phyloP scores from a whole-genome alignment of 768 basidiomycete species.

The Trametes gibbosa region DNA sequence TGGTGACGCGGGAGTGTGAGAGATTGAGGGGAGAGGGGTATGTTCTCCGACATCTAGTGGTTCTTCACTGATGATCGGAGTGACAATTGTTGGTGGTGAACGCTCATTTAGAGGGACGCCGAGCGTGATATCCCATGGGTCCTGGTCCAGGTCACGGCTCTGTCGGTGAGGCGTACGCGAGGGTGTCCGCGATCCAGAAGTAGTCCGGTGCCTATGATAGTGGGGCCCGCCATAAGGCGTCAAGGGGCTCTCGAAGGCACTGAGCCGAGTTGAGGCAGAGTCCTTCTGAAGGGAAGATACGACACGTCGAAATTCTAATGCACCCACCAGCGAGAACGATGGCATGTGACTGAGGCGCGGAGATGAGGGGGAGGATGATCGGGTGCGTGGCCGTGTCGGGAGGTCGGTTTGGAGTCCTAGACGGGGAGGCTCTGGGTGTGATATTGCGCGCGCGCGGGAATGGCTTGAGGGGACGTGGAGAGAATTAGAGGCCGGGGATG shows the following conservation, averaged over 20 bases:
- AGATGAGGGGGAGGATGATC: constrained; percentile 49
- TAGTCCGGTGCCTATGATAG: constrained; percentile 18
- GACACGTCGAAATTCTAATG: constrained; percentile 93
- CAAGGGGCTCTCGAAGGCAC: constrained; percentile 61
- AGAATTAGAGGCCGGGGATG: constrained; percentile 25
- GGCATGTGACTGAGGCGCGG: constrained; percentile 54
- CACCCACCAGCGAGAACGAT: constrained; percentile 89
- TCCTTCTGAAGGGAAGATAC: constrained; percentile 77
- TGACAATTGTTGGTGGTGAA: constrained; percentile 34
- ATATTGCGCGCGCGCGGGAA: constrained; percentile 37
- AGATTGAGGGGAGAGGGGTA: constrained; percentile 45
- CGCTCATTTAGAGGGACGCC: constrained; percentile 54
- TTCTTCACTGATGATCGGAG: constrained; percentile 24
- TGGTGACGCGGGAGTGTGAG: constrained; percentile 50
- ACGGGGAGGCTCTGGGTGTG: constrained; percentile 37
- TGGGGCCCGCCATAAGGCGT: constrained; percentile 49
- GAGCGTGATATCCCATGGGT: constrained; percentile 52
- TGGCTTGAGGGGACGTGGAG: constrained; percentile 26
- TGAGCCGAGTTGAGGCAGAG: constrained; percentile 55
- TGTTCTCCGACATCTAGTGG: constrained; percentile 2
- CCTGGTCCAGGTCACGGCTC: constrained; percentile 27
- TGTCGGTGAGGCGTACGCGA: constrained; percentile 5
- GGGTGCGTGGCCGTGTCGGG: constrained; percentile 43
- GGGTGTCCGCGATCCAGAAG: constrained; percentile 37
- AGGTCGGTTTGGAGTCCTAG: constrained; percentile 38